These are phyloP conservation scores for Pseudovirgaria hyperparasitica DNA, from an alignment of 2,329 filamentous ascomycete genomes.

Conservation along the genomic window DNA sequence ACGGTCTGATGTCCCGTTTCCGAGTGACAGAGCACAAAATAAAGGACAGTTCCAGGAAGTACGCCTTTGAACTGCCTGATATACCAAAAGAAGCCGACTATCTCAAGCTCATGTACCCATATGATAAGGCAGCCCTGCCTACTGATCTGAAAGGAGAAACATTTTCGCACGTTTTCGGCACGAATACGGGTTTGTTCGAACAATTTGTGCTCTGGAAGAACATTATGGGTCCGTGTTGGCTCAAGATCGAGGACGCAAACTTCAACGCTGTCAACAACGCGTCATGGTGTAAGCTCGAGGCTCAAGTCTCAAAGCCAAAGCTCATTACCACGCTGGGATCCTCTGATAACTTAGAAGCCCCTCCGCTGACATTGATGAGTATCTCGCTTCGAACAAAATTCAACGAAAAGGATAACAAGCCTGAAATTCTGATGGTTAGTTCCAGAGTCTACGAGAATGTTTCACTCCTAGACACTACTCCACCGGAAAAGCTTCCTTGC, in stretches of 20 bases:
- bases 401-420: constrained; percentile 87
- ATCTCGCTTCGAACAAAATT: constrained; percentile 76
- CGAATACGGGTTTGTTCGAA: constrained; percentile 87
- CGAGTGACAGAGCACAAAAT: constrained; percentile 86
- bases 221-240: constrained; percentile 97
- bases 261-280: constrained; percentile 79
- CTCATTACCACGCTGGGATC: constrained; percentile 62
- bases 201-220: constrained; percentile 99
- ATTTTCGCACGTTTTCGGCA: constrained; percentile 87
- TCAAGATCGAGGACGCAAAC: constrained; percentile 76
- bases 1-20: constrained; percentile 74
- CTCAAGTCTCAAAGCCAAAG: constrained; percentile 66
- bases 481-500: constrained; percentile 77
- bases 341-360: constrained; percentile 67
- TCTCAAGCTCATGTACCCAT: constrained; percentile 90
- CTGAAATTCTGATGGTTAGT: constrained; percentile 86
- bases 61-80: constrained; percentile 82
- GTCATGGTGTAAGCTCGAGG: constrained; percentile 93
- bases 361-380: constrained; percentile 92
- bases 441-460: constrained; percentile 88
- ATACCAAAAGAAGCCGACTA: constrained; percentile 86
- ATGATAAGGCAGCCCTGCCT: constrained; percentile 67
- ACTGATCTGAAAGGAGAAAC: constrained; percentile 66
- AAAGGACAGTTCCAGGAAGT: constrained; percentile 80
- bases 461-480: constrained; percentile 72